phyloP scores from a whole-genome alignment of 768 basidiomycete genomes.

The Pleurotus citrinopileatus region DNA sequence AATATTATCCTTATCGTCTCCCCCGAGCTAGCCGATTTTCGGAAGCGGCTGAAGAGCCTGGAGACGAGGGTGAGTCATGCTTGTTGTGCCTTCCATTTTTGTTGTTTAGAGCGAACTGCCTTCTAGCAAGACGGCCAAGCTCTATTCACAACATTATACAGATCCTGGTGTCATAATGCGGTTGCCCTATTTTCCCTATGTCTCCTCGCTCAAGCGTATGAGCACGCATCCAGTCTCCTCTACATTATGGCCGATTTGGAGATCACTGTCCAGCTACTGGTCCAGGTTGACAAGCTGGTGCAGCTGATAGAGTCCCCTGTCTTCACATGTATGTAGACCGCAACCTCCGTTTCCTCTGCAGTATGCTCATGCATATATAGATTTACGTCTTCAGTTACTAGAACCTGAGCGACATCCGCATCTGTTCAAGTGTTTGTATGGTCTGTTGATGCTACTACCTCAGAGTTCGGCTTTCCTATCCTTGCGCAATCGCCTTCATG shows the following conservation, averaged over 20 bases:
- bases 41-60: conserved; percentile 87
- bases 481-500: conserved; percentile 88
- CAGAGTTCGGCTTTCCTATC: conserved; percentile 97
- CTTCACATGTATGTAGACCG: conserved; percentile 89
- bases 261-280: conserved; percentile 90
- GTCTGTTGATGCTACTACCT: conserved; percentile 93
- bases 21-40: conserved; percentile 92
- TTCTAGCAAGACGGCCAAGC: conserved; percentile 93
- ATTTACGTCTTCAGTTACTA: conserved; percentile 87
- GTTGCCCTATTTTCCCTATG: conserved; percentile 96
- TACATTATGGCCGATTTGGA: conserved; percentile 99
- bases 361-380: conserved; percentile 30
- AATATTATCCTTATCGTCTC: conserved; percentile 97
- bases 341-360: neutral
- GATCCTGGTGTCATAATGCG: conserved; percentile 98
- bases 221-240: conserved; percentile 94
- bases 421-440: conserved; percentile 97
- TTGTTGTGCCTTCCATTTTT: neutral
- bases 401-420: conserved; percentile 97
- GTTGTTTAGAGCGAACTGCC: neutral
- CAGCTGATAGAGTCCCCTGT: conserved; percentile 98
- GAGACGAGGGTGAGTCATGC: conserved; percentile 75
- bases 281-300: conserved; percentile 97
- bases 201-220: conserved; percentile 95
- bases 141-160: conserved; percentile 88